phyloP scores from a whole-genome alignment of 2,329 filamentous ascomycete species.

The Colletotrichum horii region DNA sequence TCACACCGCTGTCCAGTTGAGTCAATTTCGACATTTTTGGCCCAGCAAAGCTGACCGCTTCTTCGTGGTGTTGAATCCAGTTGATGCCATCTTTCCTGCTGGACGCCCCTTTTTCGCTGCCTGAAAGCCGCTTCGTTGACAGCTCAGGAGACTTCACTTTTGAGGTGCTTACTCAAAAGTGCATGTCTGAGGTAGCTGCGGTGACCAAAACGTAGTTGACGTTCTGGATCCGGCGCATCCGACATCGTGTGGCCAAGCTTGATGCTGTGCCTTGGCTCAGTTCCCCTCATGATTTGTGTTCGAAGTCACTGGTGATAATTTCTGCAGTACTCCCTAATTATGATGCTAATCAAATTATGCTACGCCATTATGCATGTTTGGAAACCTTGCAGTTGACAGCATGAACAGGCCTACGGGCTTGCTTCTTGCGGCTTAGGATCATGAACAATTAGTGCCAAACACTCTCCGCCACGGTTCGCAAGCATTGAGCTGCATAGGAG shows the following conservation, averaged over 20 bases:
- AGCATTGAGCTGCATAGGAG: background rate
- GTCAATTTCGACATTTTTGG: background rate
- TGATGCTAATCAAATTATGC: background rate
- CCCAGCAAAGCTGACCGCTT: background rate
- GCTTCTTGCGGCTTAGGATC: background rate
- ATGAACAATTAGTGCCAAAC: background rate
- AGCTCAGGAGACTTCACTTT: background rate
- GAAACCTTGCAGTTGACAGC: background rate
- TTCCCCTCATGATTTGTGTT: background rate
- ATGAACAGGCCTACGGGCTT: background rate
- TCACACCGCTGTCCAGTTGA: background rate
- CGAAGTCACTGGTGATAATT: background rate
- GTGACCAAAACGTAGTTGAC: background rate
- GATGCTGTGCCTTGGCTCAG: background rate
- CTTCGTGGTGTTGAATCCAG: background rate
- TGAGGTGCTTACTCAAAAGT: background rate
- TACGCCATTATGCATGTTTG: background rate
- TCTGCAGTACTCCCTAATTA: background rate
- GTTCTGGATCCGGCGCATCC: background rate
- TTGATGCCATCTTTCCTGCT: background rate
- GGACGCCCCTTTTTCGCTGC: background rate
- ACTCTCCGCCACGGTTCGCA: background rate
- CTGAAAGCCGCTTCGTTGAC: background rate
- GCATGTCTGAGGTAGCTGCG: background rate
- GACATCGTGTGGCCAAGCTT: background rate